Conservation (phyloP, 768 basidiomycete genomes). For the Naganishia friedmannii region DNA sequence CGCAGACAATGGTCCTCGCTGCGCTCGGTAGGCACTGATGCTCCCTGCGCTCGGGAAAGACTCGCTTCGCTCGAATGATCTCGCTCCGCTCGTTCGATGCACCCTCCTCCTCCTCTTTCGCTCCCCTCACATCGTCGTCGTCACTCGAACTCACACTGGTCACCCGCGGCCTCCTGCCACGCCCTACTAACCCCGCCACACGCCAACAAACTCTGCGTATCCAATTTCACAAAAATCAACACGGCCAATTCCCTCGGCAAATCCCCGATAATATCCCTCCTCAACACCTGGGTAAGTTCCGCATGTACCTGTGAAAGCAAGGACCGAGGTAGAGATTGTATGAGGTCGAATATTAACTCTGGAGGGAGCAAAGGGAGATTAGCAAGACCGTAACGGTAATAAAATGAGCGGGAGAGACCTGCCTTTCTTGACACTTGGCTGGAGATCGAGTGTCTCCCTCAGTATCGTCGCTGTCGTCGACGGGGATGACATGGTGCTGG, state of each 20-base stretch:
- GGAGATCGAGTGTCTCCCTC: slow-evolving; percentile 6
- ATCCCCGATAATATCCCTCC: slow-evolving; percentile 31
- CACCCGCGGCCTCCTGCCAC: slow-evolving; percentile 28
- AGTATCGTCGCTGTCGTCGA: background rate
- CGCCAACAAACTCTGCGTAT: slow-evolving; percentile 20
- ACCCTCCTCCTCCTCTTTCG: too few species aligned
- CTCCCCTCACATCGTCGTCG: too few species aligned
- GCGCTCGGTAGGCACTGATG: too few species aligned
- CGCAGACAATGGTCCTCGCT: too few species aligned
- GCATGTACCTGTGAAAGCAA: slow-evolving; percentile 25
- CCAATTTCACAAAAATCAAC: slow-evolving; percentile 26
- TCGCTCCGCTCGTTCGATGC: too few species aligned
- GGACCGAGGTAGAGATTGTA: slow-evolving; percentile 26
- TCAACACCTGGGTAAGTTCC: slow-evolving; percentile 16
- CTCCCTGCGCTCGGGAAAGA: too few species aligned
- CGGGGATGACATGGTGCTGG: background rate
- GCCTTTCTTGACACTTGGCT: slow-evolving; percentile 13
- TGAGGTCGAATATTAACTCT: slow-evolving; percentile 30
- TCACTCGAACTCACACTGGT: slow-evolving; percentile 26
- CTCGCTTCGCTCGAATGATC: too few species aligned
- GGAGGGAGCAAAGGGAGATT: background rate
- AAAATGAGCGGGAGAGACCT: background rate
- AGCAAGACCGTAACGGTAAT: background rate
- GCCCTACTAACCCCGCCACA: slow-evolving; percentile 24
- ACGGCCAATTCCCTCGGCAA: slow-evolving; percentile 29